Evolutionary conservation across 225 moss, liverwort and hornwort species (phyloP), one percentile per base, ranked within the genome.

Genomic region (Sphagnum tenellum): DNA sequence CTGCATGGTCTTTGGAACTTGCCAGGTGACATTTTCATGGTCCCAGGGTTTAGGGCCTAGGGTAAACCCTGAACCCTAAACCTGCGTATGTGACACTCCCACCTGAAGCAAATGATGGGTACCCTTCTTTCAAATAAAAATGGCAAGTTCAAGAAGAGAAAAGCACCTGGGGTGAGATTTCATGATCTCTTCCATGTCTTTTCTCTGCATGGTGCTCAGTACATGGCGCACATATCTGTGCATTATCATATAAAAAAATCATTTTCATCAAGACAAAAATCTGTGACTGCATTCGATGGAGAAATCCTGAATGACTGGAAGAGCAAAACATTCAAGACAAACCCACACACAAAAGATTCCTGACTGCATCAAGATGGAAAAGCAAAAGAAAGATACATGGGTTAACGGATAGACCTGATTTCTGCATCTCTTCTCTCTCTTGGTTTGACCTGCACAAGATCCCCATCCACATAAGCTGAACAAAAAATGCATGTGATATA

Each of bases 371-470:
- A 29, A 29, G 29, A 29, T 29, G 29, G 29, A 29, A 29, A 29
- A 29, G 29, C 29, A 29, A 29, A 29, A 29, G 29, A 29, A 29
- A 29, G 29, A 29, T 29, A 29, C 0, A 29, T 29, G 29, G 29
- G 29, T 29, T 29, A 29, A 29, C 29, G 1, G 29, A 29, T 29
- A 45, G n/a, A 77, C 77, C 77, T 73, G 57, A 77, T 73, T 73
- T 77, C 77, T 3, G 77, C 73, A 69, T 77, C 77, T 54, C 77
- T 77, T 46, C 66, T 53, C 62, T 77, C 77, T 54, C 77, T 73
- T 67, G 73, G 73, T 73, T 73, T 73, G 2, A 77, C 70, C 77
- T 77, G 73, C 57, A 56, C 44, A 46, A 44, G 46, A 61, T 44
- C 11, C 10, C 11, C 61, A 52, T 5, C 61, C 61, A 61, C 11